Evolutionary conservation across 2,329 filamentous ascomycete species (phyloP).

Genomic region (Fusarium decemcellulare): DNA sequence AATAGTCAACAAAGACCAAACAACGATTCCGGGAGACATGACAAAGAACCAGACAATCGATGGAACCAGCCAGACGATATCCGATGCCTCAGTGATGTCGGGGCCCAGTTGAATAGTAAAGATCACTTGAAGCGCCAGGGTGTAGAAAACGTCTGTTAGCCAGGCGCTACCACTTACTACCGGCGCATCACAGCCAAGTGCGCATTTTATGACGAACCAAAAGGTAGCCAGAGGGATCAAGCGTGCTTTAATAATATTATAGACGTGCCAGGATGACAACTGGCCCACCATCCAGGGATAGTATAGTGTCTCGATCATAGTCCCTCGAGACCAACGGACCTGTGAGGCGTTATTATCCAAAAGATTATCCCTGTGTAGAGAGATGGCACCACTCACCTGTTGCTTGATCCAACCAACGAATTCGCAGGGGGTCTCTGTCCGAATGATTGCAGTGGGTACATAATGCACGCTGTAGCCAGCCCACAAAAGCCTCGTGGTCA

Average conservation of each 20-base stretch:
- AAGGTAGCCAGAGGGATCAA: not conserved
- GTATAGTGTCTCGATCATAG: not conserved
- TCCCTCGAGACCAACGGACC: not conserved
- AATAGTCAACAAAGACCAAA: constrained; percentile 12
- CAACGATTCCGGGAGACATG: constrained; percentile 8
- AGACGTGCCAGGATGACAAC: not conserved
- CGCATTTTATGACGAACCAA: not conserved
- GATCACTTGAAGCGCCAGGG: constrained; percentile 3
- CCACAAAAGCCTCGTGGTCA: not conserved
- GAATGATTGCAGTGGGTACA: not conserved
- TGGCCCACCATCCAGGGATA: not conserved
- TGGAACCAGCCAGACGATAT: constrained; percentile 2
- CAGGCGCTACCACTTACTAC: not conserved
- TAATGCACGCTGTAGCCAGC: not conserved
- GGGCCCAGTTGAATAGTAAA: constrained; percentile 5
- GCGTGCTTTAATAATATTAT: not conserved
- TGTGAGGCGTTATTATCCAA: not conserved
- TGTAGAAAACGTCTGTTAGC: not conserved
- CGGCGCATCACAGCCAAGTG: not conserved
- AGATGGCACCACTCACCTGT: not conserved
- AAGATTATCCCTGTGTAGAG: not conserved
- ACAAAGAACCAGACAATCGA: constrained; percentile 10
- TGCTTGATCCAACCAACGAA: not conserved
- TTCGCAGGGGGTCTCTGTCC: not conserved
- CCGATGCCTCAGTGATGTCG: not conserved